These are phyloP conservation scores for Magnolia sinica DNA, from an alignment of 164 flowering plant genomes.

Conservation along the genomic window DNA sequence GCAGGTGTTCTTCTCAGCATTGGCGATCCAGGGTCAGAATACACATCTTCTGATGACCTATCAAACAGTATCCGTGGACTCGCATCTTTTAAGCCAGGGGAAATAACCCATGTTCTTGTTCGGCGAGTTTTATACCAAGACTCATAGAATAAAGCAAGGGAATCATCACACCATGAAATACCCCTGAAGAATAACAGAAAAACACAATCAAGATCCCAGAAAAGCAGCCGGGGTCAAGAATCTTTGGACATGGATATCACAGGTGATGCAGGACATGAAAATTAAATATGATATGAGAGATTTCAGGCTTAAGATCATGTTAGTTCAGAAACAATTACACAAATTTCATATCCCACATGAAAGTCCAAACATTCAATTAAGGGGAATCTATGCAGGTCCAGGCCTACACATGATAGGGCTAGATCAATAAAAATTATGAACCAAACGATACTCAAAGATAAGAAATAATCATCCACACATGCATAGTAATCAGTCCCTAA, in stretches of 20 bases:
- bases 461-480: no score
- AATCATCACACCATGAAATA: slow-evolving; percentile 93
- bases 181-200: slow-evolving; percentile 46
- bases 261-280: no score
- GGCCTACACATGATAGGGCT: no score
- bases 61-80: slow-evolving; percentile 83
- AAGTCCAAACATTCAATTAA: no score
- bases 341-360: no score
- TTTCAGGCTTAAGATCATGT: no score
- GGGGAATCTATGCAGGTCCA: no score
- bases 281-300: no score
- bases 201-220: neutral
- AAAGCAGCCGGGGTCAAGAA: neutral
- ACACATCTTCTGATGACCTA: slow-evolving; percentile 95
- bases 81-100: slow-evolving; percentile 66
- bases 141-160: slow-evolving; percentile 87
- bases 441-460: no score
- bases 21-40: slow-evolving; percentile 98
- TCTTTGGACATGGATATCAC: neutral
- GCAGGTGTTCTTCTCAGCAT: slow-evolving; percentile 78
- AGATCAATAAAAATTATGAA: no score
- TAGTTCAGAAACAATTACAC: no score
- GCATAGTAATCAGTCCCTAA: no score
- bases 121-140: slow-evolving; percentile 95
- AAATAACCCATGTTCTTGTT: slow-evolving; percentile 81